Evolutionary conservation across 768 basidiomycete genomes (phyloP).

Genomic region (Lentinula detonsa): DNA sequence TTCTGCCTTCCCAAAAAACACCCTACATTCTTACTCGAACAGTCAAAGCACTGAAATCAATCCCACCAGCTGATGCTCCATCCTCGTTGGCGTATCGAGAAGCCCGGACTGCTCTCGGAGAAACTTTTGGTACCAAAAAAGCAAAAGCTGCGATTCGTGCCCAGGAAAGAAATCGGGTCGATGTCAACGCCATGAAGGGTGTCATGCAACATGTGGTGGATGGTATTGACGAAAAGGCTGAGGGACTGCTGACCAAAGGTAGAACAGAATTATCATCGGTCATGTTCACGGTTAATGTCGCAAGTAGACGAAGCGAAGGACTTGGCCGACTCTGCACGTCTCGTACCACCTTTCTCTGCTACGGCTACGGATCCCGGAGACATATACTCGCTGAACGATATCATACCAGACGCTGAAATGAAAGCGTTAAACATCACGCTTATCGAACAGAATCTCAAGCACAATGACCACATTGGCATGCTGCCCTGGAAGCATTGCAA

Average conservation of each 20-base stretch:
- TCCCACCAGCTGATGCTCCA: conserved; percentile 43
- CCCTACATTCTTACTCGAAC: conserved; percentile 63
- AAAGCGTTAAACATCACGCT: conserved; percentile 54
- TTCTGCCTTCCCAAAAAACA: conserved; percentile 64
- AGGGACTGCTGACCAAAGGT: conserved; percentile 67
- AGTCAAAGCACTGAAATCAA: conserved; percentile 79
- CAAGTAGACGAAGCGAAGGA: conserved; percentile 61
- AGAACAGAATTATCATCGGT: conserved; percentile 14
- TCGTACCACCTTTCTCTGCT: conserved; percentile 71
- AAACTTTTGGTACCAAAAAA: conserved; percentile 94
- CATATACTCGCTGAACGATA: conserved; percentile 63
- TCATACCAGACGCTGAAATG: conserved; percentile 82
- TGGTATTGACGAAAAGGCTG: conserved; percentile 70
- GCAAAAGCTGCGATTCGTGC: conserved; percentile 82
- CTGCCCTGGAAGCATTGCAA: conserved; percentile 58
- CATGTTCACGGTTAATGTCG: conserved; percentile 4
- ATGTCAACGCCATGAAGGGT: conserved; percentile 81
- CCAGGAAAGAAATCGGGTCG: conserved; percentile 84
- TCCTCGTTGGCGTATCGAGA: conserved; percentile 48
- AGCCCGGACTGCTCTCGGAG: conserved; percentile 75
- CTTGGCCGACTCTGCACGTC: conserved; percentile 54
- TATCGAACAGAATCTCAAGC: conserved; percentile 45
- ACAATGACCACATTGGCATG: conserved; percentile 43
- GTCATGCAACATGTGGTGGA: conserved; percentile 80
- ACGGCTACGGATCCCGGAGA: conserved; percentile 66